Evolutionary conservation across 2,329 filamentous ascomycete species (phyloP), one percentile per base, ranked within the genome.

Genomic region (Meredithiella fracta): DNA sequence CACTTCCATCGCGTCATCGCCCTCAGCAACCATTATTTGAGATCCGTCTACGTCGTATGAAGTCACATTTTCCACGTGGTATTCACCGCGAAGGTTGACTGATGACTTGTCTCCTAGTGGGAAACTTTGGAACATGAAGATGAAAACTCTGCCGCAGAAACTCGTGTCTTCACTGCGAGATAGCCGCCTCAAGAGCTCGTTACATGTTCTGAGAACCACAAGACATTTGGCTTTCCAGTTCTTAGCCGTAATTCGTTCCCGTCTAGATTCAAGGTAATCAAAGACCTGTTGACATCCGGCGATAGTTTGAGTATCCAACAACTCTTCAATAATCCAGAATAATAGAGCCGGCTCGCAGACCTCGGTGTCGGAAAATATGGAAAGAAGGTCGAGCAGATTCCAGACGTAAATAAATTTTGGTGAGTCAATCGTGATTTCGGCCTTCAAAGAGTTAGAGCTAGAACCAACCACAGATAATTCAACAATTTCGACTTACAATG

Each of bases 51-150:
- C 75, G 64, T 95, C 87, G 64, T 82, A 98, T 0, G 79, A 81
- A 1, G 94, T 98, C 56, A 90, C 79, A 72, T 98, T 99, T 64
- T 97, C 92, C 25, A 86, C 80, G 64, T 99, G 92, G 62, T 92
- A 99, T 70, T 97, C 91, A 62, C 92, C 92, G 53, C 92, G 80
- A 40, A 97, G 75, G 65, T 99, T 99, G 52, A 98, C 92, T 0
- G 92, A 96, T 66, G 92, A 97, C 66, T 91, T 92, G 68, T 98
- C 94, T 31, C 91, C 91, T 0, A 98, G 74, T 1, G 92, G 92
- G 64, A 98, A 97, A 67, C 89, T 94, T 67, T 98, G 92, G 68
- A 97, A 98, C 65, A 98, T 80, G 68, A 96, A 99, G 61, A 98
- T 96, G 68, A 97, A 97, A 25, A 99, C 92, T 40, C 92, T 80